Evolutionary conservation across 1,139 yeast species (phyloP), one percentile per base, ranked within the genome.

Genomic region (Taphrina populina): DNA sequence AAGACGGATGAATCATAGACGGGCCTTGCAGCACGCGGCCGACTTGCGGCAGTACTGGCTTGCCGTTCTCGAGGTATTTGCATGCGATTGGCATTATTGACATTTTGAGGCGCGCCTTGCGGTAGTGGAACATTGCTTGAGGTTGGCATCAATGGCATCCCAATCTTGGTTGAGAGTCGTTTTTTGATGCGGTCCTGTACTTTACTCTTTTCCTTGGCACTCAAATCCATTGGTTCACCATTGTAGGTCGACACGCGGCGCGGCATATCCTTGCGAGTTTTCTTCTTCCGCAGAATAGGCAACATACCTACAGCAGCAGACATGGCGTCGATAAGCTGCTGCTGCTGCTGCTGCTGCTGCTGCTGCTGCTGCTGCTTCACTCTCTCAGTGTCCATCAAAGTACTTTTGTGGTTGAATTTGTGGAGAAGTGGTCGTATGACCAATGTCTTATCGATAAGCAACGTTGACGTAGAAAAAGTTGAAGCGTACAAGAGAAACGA

Each of bases 141-240:
- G 10, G 36, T 21, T n/a, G 13, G 39, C 29, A 37, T 13, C 19
- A 39, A 30, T 4, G 54, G 54, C 26, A 21, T 24, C 8, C 46
- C 44, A 15, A 49, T 49, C 40, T 49, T 49, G 20, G 45, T 37
- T 3, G 54, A 49, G 2, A 49, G 46, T n/a, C 54, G 34, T 6
- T 41, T 40, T 46, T 49, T 49, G 54, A 49, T 49, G 13, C 54
- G 36, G 20, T 49, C 54, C 21, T 49, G 54, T 6, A 49, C 54
- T 21, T 33, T 37, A 23, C 33, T 29, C 46, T 49, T 49, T 32
- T 49, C 54, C 36, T 39, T 49, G 46, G 54, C 44, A 24, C 54
- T 39, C 11, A 49, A 34, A 13, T 37, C 43, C 17, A 41, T 24
- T 2, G 54, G 54, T 24, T 40, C 39, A 17, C 54, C 54, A 49